phyloP scores from a whole-genome alignment of 331 rosid species.

The Dryas integrifolia region DNA sequence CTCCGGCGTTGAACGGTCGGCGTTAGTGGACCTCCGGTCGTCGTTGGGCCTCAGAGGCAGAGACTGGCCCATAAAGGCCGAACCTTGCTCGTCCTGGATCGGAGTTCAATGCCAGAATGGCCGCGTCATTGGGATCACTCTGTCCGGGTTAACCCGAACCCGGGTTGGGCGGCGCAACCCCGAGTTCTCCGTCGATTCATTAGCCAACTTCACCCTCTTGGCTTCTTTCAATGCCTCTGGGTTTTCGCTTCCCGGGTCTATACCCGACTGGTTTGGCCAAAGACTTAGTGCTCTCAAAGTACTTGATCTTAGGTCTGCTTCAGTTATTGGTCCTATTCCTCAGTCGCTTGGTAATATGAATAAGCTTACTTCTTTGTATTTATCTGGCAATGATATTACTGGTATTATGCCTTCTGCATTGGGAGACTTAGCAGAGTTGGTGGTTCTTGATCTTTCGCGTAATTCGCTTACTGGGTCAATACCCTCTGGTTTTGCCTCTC shows the following conservation, averaged over 20 bases:
- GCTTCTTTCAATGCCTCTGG: constrained; percentile 77
- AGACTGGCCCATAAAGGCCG: constrained; percentile 70
- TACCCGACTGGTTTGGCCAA: constrained; percentile 79
- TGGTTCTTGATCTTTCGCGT: constrained; percentile 56
- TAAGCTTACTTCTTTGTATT: constrained; percentile 37
- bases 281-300: constrained; percentile 44
- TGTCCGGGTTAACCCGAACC: constrained; percentile 70
- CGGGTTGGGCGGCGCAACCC: constrained; percentile 37
- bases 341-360: constrained; percentile 59
- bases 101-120: constrained; percentile 63
- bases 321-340: constrained; percentile 56
- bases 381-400: constrained; percentile 63
- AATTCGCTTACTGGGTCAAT: constrained; percentile 63
- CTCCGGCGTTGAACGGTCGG: constrained; percentile 50
- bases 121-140: constrained; percentile 45
- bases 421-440: constrained; percentile 43
- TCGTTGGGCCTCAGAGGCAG: constrained; percentile 66
- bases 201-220: constrained; percentile 56
- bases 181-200: constrained; percentile 54
- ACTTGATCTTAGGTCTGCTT: constrained; percentile 68
- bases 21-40: constrained; percentile 66
- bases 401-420: constrained; percentile 59
- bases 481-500: constrained; percentile 49
- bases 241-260: constrained; percentile 71
- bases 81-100: constrained; percentile 66